Conservation (phyloP, 1,284 basidiomycete species). For the Kwoniella shivajii region DNA sequence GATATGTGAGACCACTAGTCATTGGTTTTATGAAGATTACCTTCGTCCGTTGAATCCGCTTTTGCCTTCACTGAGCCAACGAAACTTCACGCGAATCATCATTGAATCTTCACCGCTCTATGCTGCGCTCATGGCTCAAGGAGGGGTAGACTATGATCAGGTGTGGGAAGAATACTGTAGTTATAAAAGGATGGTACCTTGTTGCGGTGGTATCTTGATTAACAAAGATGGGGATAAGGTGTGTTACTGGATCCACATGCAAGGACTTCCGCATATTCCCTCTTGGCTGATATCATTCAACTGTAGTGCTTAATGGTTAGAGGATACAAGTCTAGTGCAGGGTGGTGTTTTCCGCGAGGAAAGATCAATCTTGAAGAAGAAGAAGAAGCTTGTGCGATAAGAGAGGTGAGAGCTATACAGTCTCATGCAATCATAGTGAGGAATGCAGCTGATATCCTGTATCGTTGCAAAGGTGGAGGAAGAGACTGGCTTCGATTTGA, state of each 20-base stretch:
- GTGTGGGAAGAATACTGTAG: conserved; percentile 61
- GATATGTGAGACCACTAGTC: conserved; percentile 60
- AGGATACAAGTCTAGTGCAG: conserved; percentile 94
- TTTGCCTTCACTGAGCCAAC: conserved; percentile 83
- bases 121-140: conserved; percentile 30
- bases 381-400: conserved; percentile 77
- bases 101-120: conserved; percentile 60
- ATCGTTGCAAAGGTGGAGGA: conserved; percentile 96
- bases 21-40: conserved; percentile 99
- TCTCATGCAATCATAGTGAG: background rate
- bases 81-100: conserved; percentile 92
- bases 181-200: conserved; percentile 96
- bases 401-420: conserved; percentile 67
- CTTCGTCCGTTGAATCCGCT: conserved; percentile 85
- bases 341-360: conserved; percentile 98
- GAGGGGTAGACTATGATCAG: conserved; percentile 51
- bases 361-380: conserved; percentile 97
- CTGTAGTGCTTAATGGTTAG: conserved; percentile 93
- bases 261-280: background rate
- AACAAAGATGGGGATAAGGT: conserved; percentile 92
- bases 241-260: conserved; percentile 24
- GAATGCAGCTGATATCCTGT: conserved; percentile 6
- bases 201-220: conserved; percentile 97
- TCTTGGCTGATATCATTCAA: background rate
- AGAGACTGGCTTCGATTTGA: conserved; percentile 89